A percentile compares a stretch with the other conserved stretches of the same genome.
Conservation (phyloP, 345 rosid genomes). For the Pseudoturritis turrita region DNA sequence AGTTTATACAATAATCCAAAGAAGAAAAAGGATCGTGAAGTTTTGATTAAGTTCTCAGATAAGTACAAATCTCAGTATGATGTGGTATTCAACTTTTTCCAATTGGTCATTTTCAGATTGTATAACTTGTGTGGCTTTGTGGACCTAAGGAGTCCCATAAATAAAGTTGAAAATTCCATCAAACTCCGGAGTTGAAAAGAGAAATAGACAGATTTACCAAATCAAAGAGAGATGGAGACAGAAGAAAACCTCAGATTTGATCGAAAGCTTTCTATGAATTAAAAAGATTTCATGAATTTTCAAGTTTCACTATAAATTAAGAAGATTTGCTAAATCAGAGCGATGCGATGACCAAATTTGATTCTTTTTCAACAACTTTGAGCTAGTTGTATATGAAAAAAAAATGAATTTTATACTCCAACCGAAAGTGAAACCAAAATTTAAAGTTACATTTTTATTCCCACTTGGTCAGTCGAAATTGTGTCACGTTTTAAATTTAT, state of each 20-base stretch:
- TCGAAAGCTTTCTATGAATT: background rate
- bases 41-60: constrained; percentile 7
- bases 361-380: constrained; percentile 24
- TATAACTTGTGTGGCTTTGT: constrained; percentile 12
- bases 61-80: constrained; percentile 16
- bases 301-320: background rate
- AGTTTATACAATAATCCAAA: background rate
- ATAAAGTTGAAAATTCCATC: background rate
- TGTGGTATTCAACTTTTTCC: background rate
- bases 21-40: constrained; percentile 7
- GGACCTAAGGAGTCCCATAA: background rate
- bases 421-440: constrained; percentile 11
- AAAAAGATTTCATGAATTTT: background rate
- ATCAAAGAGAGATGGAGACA: background rate
- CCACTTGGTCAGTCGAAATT: no score
- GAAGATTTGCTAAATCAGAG: background rate
- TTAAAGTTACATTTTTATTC: no score
- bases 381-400: background rate
- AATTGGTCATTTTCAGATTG: constrained; percentile 19
- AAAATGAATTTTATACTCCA: background rate
- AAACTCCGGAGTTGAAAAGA: background rate
- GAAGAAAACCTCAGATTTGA: background rate
- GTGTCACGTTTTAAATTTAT: no score
- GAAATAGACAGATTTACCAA: background rate
- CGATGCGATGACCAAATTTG: constrained; percentile 8